Conservation (phyloP, 306 rosid species). For the Quercus ilex region DNA sequence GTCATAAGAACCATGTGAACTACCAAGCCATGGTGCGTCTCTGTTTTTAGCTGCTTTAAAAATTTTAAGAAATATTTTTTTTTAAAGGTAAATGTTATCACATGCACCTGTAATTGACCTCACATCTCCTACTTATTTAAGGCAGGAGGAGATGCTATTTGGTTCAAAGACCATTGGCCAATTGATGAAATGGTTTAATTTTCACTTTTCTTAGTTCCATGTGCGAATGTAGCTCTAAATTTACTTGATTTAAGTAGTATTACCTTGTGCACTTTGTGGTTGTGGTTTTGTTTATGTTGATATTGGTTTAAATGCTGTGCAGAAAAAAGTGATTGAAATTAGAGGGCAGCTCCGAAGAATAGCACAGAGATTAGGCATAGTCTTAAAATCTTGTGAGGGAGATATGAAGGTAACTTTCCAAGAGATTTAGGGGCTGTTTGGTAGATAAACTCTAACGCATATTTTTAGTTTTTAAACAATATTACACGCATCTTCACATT, state of each 20-base stretch:
- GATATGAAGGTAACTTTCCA: slow-evolving; percentile 55
- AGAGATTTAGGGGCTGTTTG: background rate
- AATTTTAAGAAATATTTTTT: background rate
- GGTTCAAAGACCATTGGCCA: background rate
- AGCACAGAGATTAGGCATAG: slow-evolving; percentile 79
- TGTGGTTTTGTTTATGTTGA: slow-evolving; percentile 15
- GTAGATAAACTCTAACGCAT: too few relatives aligned
- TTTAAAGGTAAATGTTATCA: background rate
- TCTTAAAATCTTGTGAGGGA: slow-evolving; percentile 68
- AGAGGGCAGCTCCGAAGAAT: slow-evolving; percentile 86
- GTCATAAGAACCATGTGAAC: slow-evolving; percentile 81
- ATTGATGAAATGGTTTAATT: background rate
- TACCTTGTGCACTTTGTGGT: background rate
- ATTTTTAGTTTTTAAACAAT: too few relatives aligned
- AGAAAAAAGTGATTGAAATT: slow-evolving; percentile 86
- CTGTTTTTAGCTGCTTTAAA: slow-evolving; percentile 12
- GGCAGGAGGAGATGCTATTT: background rate
- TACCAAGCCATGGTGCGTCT: slow-evolving; percentile 89
- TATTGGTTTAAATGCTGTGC: slow-evolving; percentile 30
- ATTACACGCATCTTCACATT: too few relatives aligned
- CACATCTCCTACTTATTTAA: background rate
- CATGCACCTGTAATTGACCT: background rate
- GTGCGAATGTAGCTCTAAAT: background rate
- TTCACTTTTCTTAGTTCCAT: background rate
- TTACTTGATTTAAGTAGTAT: background rate